Percentiles rank a stretch among this genome's conserved stretches.
These are phyloP conservation scores for Cylindrotheca fusiformis DNA, from an alignment of 108 stramenopile genomes.

Conservation along the genomic window DNA sequence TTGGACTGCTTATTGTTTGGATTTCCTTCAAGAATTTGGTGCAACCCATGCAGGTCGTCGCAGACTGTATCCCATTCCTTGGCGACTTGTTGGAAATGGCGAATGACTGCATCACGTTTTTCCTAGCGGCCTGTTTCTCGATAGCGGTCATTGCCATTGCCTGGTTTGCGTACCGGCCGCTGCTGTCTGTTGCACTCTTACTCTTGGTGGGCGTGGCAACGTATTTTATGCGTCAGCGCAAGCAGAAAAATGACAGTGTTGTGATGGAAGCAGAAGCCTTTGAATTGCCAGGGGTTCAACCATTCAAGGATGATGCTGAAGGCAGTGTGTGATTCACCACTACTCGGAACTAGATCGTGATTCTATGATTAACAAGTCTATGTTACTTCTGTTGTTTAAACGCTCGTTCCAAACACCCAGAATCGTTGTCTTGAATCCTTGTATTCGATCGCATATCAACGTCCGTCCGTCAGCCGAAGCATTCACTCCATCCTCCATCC, in stretches of 20 bases:
- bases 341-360: no score
- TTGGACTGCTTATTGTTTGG: constrained; percentile 28
- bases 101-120: neutral
- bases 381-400: no score
- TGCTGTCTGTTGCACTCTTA: constrained; percentile 3
- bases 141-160: constrained; percentile 7
- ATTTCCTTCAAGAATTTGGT: constrained; percentile 19
- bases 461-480: neutral
- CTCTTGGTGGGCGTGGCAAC: neutral
- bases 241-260: neutral
- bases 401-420: no score
- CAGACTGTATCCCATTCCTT: constrained; percentile 35
- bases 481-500: no score
- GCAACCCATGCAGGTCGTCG: constrained; percentile 26
- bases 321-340: neutral
- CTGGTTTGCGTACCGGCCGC: constrained; percentile 14
- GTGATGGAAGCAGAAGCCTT: neutral
- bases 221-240: neutral
- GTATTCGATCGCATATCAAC: no score
- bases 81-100: constrained; percentile 22
- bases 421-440: no score
- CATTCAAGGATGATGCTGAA: neutral
- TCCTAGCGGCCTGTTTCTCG: constrained; percentile 7
- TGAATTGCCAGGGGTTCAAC: neutral
- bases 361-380: no score